phyloP scores from a whole-genome alignment of 73 alveolate genomes.

The Paramecium sexaurelia region DNA sequence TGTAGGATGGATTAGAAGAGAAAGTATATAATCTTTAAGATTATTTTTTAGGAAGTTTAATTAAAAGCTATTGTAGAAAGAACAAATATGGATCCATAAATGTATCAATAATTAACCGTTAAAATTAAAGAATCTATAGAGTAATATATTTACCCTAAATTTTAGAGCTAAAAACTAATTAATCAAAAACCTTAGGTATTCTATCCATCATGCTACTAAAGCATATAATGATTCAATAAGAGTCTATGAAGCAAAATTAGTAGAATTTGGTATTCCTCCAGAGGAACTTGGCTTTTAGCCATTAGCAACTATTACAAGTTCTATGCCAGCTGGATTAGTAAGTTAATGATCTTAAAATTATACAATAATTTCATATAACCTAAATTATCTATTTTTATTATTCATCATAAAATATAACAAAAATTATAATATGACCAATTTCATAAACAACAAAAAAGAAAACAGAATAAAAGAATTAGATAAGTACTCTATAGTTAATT shows the following conservation, averaged over 20 bases:
- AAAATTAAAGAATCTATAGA: slow-evolving; percentile 87
- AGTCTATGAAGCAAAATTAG: slow-evolving; percentile 96
- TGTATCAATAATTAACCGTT: slow-evolving; percentile 75
- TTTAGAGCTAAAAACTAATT: slow-evolving; percentile 78
- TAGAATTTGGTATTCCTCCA: slow-evolving; percentile 97
- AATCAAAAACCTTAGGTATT: slow-evolving; percentile 86
- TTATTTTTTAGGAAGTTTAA: slow-evolving; percentile 75
- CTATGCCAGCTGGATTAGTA: slow-evolving; percentile 98
- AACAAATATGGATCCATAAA: slow-evolving; percentile 73
- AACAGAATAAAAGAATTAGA: not conserved
- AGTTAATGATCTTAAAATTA: slow-evolving; percentile 76
- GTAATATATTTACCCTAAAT: not conserved
- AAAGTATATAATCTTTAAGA: not conserved
- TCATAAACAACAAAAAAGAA: too few species aligned
- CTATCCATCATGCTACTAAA: slow-evolving; percentile 95
- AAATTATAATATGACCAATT: too few species aligned
- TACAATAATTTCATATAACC: not conserved
- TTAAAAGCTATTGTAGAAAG: slow-evolving; percentile 74
- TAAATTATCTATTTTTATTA: not conserved
- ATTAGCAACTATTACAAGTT: slow-evolving; percentile 88
- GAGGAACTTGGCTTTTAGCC: slow-evolving; percentile 96
- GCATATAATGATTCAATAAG: slow-evolving; percentile 98
- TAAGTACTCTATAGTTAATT: too few species aligned
- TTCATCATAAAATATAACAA: too few species aligned
- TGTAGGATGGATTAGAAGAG: slow-evolving; percentile 39